Base-by-base conservation (phyloP, 2,329 filamentous ascomycete species). In the Cladosporium colombiae region DNA sequence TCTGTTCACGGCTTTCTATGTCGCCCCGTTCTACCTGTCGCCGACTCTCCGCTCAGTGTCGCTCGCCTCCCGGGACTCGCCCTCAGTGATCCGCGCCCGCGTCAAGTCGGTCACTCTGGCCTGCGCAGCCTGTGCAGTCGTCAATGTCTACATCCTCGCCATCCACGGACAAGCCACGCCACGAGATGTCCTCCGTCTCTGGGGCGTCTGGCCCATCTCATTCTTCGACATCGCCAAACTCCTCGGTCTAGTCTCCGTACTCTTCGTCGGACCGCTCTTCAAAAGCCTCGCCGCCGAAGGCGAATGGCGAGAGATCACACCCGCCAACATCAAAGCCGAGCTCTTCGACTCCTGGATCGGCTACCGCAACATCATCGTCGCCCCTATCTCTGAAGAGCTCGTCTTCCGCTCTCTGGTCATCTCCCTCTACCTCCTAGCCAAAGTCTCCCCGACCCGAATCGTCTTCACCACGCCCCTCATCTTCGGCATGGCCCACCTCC, bases 401-500 rank as follows among this genome's bases (percentile, higher is more conserved):
- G 90, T 97, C 73, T 99, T 97, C 83, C 91, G 95, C 74, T 92
- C 92, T 3, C 88, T 93, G 70, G 89, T 93, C 62, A 85, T 97
- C 46, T 91, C 94, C 1, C 84, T 97, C 13, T 89, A 97, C 74
- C 81, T 97, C 33, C 82, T 93, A 59, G 88, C 92, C 23, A 85
- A 84, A 53, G 81, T 87, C 67, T 76, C 78, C 4, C 76, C 75
- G 3, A 76, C 73, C 2, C 81, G 81, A 49, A 92, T 91, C 69
- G 86, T 96, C 74, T 92, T 96, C 79, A 81, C 92, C 13, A 91
- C 92, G 1, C 94, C 94, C 7, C 81, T 97, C 13, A 89, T 97
- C 77, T 98, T 98, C 75, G 94, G 94, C 61, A 88, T 97, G 53
- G 93, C 95, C 8, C 95, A 99, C 79, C 79, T 96, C 57, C 94